These are phyloP conservation scores for Cordyceps cateniannulata DNA, from an alignment of 2,329 filamentous ascomycete species.

Conservation along the genomic window DNA sequence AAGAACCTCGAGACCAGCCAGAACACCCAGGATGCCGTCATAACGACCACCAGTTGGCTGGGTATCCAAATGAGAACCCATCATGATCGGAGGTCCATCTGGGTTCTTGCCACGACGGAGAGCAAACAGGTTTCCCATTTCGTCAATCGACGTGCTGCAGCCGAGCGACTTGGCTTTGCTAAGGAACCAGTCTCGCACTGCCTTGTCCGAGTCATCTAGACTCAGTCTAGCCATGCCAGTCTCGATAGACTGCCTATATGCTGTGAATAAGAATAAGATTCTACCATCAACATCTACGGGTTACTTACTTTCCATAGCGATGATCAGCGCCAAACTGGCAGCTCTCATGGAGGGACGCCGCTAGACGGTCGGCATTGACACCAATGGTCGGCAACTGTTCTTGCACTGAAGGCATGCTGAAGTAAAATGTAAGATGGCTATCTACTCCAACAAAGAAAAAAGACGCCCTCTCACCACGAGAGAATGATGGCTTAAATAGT, in stretches of 20 bases:
- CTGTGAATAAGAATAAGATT: not conserved
- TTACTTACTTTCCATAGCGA: constrained; percentile 24
- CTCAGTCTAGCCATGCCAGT: constrained; percentile 74
- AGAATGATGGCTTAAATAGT: not conserved
- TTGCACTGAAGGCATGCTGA: not conserved
- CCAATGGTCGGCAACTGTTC: not conserved
- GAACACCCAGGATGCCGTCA: constrained; percentile 71
- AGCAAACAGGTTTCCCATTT: constrained; percentile 77
- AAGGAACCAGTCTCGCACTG: constrained; percentile 71
- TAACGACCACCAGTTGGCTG: constrained; percentile 63
- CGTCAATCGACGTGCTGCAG: constrained; percentile 62
- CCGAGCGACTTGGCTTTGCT: constrained; percentile 56
- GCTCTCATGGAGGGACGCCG: constrained; percentile 25
- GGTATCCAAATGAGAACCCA: constrained; percentile 64
- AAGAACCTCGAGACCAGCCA: constrained; percentile 68
- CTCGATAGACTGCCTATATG: constrained; percentile 32
- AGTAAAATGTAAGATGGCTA: not conserved
- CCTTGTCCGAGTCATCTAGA: constrained; percentile 67
- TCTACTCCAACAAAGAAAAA: not conserved
- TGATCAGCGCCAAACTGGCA: constrained; percentile 27
- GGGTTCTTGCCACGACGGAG: constrained; percentile 51
- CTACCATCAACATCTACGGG: too few relatives aligned
- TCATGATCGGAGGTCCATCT: constrained; percentile 53
- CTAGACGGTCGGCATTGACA: constrained; percentile 21
- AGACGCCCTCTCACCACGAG: not conserved